Evolutionary conservation across 2,329 filamentous ascomycete species (phyloP).

Genomic region (Aspergillus novoparasiticus): DNA sequence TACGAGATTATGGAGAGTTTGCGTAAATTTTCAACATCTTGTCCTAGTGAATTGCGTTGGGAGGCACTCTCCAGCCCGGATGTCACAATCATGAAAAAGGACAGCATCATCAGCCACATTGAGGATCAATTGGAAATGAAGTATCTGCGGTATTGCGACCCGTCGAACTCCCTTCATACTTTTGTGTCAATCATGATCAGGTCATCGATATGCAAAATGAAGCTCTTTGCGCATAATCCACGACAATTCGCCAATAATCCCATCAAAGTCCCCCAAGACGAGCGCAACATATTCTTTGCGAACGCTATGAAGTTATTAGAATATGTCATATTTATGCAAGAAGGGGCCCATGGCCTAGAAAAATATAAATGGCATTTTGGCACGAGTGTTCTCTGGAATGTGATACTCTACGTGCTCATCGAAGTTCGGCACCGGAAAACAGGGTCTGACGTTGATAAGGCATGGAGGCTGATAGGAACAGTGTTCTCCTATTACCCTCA

Average conservation of each 20-base stretch:
- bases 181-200: background rate
- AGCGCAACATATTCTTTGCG: background rate
- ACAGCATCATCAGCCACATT: background rate
- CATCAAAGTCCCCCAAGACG: background rate
- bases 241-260: conserved; percentile 2
- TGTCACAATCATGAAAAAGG: background rate
- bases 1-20: background rate
- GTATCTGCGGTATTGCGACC: background rate
- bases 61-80: background rate
- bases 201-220: background rate
- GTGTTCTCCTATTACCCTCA: background rate
- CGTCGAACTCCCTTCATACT: background rate
- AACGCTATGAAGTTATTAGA: background rate
- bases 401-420: conserved; percentile 34
- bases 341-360: background rate
- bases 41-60: background rate
- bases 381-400: conserved; percentile 34
- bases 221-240: conserved; percentile 1
- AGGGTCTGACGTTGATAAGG: conserved; percentile 29
- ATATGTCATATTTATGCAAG: background rate
- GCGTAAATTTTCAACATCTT: background rate
- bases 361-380: conserved; percentile 33
- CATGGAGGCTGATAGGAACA: conserved; percentile 15
- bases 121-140: conserved; percentile 4
- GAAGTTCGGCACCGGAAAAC: conserved; percentile 28